Evolutionary conservation across 441 rosid genomes (phyloP), one percentile per base, ranked within the genome.

Genomic region (Corymbia calophylla): DNA sequence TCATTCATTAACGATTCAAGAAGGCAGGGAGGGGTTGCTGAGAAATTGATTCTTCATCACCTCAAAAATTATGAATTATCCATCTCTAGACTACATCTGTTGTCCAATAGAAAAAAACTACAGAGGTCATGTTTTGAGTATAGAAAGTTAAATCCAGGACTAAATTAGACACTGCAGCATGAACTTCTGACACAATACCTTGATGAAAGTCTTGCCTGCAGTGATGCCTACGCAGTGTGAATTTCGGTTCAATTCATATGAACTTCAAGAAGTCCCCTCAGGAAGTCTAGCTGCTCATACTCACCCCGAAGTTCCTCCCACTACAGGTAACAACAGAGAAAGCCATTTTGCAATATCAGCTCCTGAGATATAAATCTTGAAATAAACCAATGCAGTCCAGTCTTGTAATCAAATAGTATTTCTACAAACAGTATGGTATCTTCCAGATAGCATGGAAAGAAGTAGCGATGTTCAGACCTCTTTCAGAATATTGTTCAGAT

Each of bases 261-360:
- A 88, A 90, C 95, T 51, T 90, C 86, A 86, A 97, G 97, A 92
- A 96, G 93, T 92, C 92, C 92, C 91, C 99, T 95, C 39, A 96
- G 90, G 93, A 96, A 95, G 4, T 95, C 96, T 27, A 94, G 95
- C 94, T 97, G 98, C 93, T 96, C 97, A 62, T 93, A 90, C 53
- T 94, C 95, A 62, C 98, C 99, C 94, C 92, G 93, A 92, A 93
- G 95, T 88, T 96, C 98, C 89, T 97, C 99, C 99, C 99, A 96
- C 99, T 96, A 88, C 89, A 91, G 60, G n/a, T n/a, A 55, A 58
- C 32, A 73, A 35, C 16, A 58, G n/a, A 86, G 31, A 66, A 87
- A 29, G 25, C n/a, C 84, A 39, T 73, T 73, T 39, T 73, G n/a
- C 84, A 39, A 39, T 6, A 23, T 73, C 84, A 73, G 51, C 84